These are phyloP conservation scores for Dictyostelium citrinum DNA, from an alignment of 78 protist species.

Conservation along the genomic window DNA sequence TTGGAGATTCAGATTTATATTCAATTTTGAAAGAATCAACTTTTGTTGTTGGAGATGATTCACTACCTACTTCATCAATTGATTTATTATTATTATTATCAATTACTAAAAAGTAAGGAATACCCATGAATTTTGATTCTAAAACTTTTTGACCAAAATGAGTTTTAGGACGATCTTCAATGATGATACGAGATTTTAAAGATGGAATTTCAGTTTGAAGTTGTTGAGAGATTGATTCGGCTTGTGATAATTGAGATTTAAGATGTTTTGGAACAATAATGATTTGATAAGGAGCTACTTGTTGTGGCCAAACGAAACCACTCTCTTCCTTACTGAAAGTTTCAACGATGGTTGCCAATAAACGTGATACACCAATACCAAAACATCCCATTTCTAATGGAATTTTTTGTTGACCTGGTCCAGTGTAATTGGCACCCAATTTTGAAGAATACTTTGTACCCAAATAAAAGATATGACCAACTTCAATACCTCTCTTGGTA, in stretches of 20 bases:
- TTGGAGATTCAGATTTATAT: background rate
- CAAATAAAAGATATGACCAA: constrained; percentile 76
- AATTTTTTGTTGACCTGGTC: background rate
- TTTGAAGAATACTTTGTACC: constrained; percentile 65
- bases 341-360: constrained; percentile 75
- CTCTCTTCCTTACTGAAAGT: background rate
- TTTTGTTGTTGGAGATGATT: background rate
- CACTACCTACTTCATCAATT: background rate
- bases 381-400: constrained; percentile 81
- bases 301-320: constrained; percentile 58
- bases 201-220: constrained; percentile 14
- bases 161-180: background rate
- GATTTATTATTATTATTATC: background rate
- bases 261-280: constrained; percentile 40
- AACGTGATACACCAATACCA: constrained; percentile 80
- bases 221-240: background rate
- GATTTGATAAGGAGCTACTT: constrained; percentile 55
- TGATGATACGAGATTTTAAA: background rate
- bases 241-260: background rate
- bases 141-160: background rate
- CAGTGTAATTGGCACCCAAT: background rate
- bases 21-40: background rate
- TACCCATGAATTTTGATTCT: constrained; percentile 21
- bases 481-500: constrained; percentile 66
- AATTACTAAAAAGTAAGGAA: constrained; percentile 35